These are phyloP conservation scores for Quercus suber DNA, from an alignment of 306 rosid genomes.

Conservation along the genomic window DNA sequence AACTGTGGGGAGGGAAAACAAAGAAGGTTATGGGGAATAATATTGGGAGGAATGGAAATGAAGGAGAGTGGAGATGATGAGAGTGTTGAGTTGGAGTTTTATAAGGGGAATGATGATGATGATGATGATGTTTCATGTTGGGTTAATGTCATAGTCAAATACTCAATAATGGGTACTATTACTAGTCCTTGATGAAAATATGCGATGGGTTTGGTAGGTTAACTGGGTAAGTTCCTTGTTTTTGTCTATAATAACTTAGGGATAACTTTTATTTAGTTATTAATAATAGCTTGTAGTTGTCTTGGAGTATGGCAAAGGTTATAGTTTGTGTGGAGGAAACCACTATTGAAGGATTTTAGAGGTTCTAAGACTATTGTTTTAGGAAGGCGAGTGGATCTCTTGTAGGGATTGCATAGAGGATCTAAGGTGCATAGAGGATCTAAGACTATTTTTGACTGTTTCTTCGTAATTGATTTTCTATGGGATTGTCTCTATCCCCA, in stretches of 20 bases:
- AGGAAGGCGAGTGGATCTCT: too few species aligned
- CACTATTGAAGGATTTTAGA: too few species aligned
- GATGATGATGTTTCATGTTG: slow-evolving; percentile 28
- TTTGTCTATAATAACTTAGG: not conserved
- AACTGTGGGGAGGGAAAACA: slow-evolving; percentile 24
- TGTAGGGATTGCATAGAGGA: too few species aligned
- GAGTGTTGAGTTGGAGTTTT: slow-evolving; percentile 29
- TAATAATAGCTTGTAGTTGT: not conserved
- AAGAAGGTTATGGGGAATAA: slow-evolving; percentile 16
- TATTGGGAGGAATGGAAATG: slow-evolving; percentile 1
- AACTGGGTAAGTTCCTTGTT: not conserved
- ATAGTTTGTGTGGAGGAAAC: too few species aligned
- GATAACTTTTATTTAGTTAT: not conserved
- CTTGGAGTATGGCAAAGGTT: too few species aligned
- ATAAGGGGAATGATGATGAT: slow-evolving; percentile 3
- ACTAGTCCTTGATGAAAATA: not conserved
- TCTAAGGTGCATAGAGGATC: not conserved
- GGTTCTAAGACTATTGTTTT: too few species aligned
- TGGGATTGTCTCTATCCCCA: too few species aligned
- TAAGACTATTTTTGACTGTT: too few species aligned
- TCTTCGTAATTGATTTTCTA: too few species aligned
- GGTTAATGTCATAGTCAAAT: not conserved
- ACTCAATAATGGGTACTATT: not conserved
- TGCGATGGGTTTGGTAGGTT: slow-evolving; percentile 2
- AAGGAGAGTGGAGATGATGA: not conserved